phyloP scores from a whole-genome alignment of 805 yeast species.

The Pichia paraexigua region DNA sequence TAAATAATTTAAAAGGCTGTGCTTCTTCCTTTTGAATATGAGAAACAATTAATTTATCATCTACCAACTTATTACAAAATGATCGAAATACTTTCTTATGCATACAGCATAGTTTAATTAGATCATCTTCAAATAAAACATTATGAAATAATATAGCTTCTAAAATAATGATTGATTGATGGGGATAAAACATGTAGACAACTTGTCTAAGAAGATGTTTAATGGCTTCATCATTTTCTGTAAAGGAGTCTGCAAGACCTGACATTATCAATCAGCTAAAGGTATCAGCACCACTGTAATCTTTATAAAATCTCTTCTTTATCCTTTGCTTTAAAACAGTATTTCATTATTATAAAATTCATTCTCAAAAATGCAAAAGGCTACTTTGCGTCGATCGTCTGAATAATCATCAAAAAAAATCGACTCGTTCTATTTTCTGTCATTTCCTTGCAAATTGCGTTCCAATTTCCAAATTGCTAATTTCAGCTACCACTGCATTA shows the following conservation, averaged over 20 bases:
- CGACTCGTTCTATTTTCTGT: neutral
- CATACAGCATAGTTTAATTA: conserved; percentile 70
- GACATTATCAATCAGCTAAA: conserved; percentile 3
- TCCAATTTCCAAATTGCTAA: neutral
- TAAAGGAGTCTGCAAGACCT: conserved; percentile 5
- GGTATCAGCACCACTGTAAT: too few relatives aligned
- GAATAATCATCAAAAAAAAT: too few relatives aligned
- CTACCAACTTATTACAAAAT: conserved; percentile 70
- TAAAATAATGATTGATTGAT: conserved; percentile 71
- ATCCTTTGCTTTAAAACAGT: too few relatives aligned
- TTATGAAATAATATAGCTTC: conserved; percentile 86
- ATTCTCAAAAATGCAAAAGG: too few relatives aligned
- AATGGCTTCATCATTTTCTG: conserved; percentile 10
- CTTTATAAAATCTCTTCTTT: too few relatives aligned
- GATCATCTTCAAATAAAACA: conserved; percentile 87
- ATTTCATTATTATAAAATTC: neutral
- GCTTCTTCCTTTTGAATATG: conserved; percentile 69
- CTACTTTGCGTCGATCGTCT: neutral
- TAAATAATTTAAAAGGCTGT: conserved; percentile 55
- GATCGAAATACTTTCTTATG: conserved; percentile 82
- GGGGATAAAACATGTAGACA: conserved; percentile 78
- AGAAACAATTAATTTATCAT: conserved; percentile 68
- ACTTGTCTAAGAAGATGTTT: conserved; percentile 60
- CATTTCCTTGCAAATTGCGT: neutral
- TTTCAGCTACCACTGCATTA: neutral